These are phyloP conservation scores for Tolypocladium tundrense DNA, from an alignment of 2,329 filamentous ascomycete species.

Conservation along the genomic window DNA sequence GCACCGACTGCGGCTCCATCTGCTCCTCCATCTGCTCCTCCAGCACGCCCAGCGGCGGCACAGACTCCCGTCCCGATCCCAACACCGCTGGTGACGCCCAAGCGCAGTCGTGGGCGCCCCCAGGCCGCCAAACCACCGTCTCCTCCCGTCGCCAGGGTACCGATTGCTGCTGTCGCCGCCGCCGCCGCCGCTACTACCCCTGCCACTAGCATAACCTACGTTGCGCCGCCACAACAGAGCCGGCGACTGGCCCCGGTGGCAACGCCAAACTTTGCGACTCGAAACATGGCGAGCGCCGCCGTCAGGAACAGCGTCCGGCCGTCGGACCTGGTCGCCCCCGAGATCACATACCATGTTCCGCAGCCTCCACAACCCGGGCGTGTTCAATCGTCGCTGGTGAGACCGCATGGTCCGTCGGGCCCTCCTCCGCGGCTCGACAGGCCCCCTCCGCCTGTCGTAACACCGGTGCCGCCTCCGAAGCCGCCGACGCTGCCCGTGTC, in stretches of 20 bases:
- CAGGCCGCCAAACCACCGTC: background rate
- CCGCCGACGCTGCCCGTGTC: slow-evolving; percentile 16
- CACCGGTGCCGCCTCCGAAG: slow-evolving; percentile 24
- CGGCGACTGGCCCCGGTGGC: background rate
- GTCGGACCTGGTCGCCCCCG: slow-evolving; percentile 27
- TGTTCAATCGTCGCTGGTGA: slow-evolving; percentile 18
- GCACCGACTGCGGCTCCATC: background rate
- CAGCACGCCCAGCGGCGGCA: slow-evolving; percentile 5
- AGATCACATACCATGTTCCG: slow-evolving; percentile 29
- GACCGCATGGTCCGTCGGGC: slow-evolving; percentile 22
- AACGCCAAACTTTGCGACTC: background rate
- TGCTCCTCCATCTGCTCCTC: background rate
- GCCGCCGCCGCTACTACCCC: slow-evolving; percentile 1
- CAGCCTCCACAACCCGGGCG: slow-evolving; percentile 18
- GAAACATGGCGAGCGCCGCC: slow-evolving; percentile 1
- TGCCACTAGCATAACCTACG: background rate
- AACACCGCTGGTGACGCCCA: slow-evolving; percentile 10
- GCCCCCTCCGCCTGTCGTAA: slow-evolving; percentile 16
- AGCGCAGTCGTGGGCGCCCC: slow-evolving; percentile 10
- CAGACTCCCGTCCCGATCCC: slow-evolving; percentile 10
- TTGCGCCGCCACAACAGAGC: background rate
- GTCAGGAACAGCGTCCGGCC: slow-evolving; percentile 16
- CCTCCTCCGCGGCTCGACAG: slow-evolving; percentile 19
- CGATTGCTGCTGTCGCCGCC: background rate
- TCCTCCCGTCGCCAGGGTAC: background rate